Percentiles rank a stretch among this genome's conserved stretches.
Conservation (phyloP, 2,329 filamentous ascomycete species). For the Colletotrichum tofieldiae region DNA sequence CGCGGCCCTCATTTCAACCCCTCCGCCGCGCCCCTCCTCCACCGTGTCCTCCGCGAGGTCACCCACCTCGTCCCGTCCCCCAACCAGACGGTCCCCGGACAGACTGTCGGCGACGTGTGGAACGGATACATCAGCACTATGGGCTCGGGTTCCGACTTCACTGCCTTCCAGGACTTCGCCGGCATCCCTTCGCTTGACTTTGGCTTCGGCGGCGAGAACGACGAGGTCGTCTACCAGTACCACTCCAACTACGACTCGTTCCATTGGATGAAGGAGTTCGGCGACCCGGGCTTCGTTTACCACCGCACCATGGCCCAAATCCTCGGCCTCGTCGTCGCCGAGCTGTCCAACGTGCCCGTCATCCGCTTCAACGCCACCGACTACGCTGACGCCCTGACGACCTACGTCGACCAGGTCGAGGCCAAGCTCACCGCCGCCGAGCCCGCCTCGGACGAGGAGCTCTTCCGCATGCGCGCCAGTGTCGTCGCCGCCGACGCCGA, state of each 20-base stretch:
- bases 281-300: conserved; percentile 79
- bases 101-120: conserved; percentile 82
- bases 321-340: conserved; percentile 73
- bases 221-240: conserved; percentile 81
- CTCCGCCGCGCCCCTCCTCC: conserved; percentile 81
- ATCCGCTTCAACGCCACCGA: conserved; percentile 76
- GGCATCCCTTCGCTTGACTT: conserved; percentile 78
- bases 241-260: conserved; percentile 95
- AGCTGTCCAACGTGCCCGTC: conserved; percentile 73
- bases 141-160: conserved; percentile 82
- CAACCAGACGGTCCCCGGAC: conserved; percentile 81
- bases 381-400: conserved; percentile 71
- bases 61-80: conserved; percentile 76
- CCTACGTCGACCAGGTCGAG: conserved; percentile 68
- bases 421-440: conserved; percentile 58
- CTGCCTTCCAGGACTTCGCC: conserved; percentile 81
- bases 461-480: conserved; percentile 46
- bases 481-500: conserved; percentile 40
- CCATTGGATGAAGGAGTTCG: conserved; percentile 88
- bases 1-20: conserved; percentile 75
- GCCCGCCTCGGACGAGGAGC: conserved; percentile 49
- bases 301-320: conserved; percentile 78
- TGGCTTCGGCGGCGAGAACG: conserved; percentile 64
- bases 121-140: conserved; percentile 74
- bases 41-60: conserved; percentile 79